Base-by-base conservation (phyloP, 108 stramenopile species). In the Schizochytrium sp. region DNA sequence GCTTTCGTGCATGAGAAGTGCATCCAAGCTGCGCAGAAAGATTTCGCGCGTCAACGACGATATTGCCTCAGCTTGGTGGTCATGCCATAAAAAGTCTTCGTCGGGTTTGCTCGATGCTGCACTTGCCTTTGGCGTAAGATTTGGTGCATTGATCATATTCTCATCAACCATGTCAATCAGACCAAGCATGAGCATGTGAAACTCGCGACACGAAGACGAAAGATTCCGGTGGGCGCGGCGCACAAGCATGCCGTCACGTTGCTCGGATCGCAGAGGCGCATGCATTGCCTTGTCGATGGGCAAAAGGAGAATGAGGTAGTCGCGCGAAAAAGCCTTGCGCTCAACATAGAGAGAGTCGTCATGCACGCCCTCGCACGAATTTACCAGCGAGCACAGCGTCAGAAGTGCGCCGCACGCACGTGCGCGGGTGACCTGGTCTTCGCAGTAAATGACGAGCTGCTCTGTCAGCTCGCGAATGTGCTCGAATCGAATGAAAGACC, bases 381-480 rank as follows among this genome's bases (percentile, higher is more conserved):
- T 28, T 47, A 83, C 51, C 45, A 83, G 76, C 28, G 76, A 83
- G 28, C 76, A 83, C 1, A 83, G 51, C n/a, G 76, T 83, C 25
- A 83, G 76, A 0, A 83, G 8, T 34, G 48, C 12, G 6, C 6
- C 23, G 51, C 76, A 83, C 10, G 76, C 76, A 12, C 25, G 45
- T 23, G 6, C 48, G n/a, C 76, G 76, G 10, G 51, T 53, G 10
- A 47, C 48, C 48, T 25, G 48, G 28, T 83, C 76, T 16, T 83
- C 76, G 76, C 76, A 53, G 51, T 83, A 83, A 12, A 83, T 83
- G 76, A 83, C 4, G 8, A 83, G 76, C n/a, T 53, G 76, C 76
- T 83, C 76, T 23, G 76, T 83, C 48, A 47, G 51, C 45, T 47
- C 76, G n/a, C 76, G 45, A 53, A 83, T n/a, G 23, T 83, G 48